Evolutionary conservation across 306 rosid species (phyloP).

Genomic region (barrel medic (Medicago truncatula)): DNA sequence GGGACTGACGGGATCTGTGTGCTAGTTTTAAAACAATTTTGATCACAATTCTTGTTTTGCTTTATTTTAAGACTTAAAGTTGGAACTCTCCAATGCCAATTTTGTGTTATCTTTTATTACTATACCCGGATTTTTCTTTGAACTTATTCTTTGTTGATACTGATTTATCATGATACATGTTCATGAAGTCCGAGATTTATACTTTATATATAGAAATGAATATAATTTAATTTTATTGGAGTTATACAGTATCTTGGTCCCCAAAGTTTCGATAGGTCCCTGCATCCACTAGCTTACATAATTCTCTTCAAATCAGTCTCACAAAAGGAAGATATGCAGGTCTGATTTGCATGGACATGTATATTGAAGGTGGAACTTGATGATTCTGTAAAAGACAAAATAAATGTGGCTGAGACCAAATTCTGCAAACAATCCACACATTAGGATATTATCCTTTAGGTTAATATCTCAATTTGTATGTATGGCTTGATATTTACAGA

Average conservation of each 20-base stretch:
- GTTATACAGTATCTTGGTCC: background rate
- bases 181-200: conserved; percentile 5
- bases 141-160: background rate
- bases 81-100: conserved; percentile 38
- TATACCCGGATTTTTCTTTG: conserved; percentile 16
- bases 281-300: background rate
- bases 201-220: conserved; percentile 34
- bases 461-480: conserved; percentile 13
- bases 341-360: conserved; percentile 16
- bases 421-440: conserved; percentile 47
- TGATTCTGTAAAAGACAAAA: conserved; percentile 6
- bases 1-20: conserved; percentile 37
- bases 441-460: conserved; percentile 30
- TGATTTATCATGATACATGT: conserved; percentile 26
- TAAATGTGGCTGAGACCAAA: conserved; percentile 45
- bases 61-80: conserved; percentile 26
- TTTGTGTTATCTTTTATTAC: conserved; percentile 33
- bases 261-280: background rate
- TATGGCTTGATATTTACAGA: conserved; percentile 20
- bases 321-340: conserved; percentile 4
- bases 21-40: conserved; percentile 50
- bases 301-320: conserved; percentile 14
- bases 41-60: conserved; percentile 27
- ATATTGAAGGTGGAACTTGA: conserved; percentile 6
- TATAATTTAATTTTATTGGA: background rate